These are phyloP conservation scores for Zoysia pacifica DNA, from an alignment of 176 grass and related monocot species.

Conservation along the genomic window DNA sequence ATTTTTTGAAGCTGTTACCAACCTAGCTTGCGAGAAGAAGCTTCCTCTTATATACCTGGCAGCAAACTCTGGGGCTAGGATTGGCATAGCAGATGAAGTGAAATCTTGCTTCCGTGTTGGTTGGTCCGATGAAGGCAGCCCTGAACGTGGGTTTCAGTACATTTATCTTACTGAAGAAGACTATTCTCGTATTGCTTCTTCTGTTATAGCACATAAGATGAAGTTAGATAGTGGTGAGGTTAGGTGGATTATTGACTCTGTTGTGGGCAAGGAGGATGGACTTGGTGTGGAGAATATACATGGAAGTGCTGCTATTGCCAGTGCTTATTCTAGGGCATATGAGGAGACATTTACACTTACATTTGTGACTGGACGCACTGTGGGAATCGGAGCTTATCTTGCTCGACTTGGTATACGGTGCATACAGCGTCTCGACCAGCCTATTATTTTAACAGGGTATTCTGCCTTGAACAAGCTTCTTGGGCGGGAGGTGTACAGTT, in stretches of 20 bases:
- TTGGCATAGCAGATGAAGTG: slow-evolving; percentile 92
- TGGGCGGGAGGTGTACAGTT: slow-evolving; percentile 97
- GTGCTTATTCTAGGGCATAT: slow-evolving; percentile 95
- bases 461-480: slow-evolving; percentile 97
- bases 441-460: slow-evolving; percentile 88
- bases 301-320: slow-evolving; percentile 96
- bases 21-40: slow-evolving; percentile 83
- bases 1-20: slow-evolving; percentile 95
- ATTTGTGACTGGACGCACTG: slow-evolving; percentile 82
- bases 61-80: slow-evolving; percentile 88
- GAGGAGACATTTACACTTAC: slow-evolving; percentile 96
- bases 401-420: slow-evolving; percentile 95
- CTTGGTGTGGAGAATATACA: slow-evolving; percentile 94
- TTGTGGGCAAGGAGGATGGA: slow-evolving; percentile 95
- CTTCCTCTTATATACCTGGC: slow-evolving; percentile 96
- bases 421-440: slow-evolving; percentile 93
- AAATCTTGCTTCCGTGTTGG: slow-evolving; percentile 91
- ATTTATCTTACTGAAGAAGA: slow-evolving; percentile 87
- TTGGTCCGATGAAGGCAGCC: slow-evolving; percentile 73
- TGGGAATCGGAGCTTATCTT: slow-evolving; percentile 97
- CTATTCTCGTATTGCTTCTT: slow-evolving; percentile 65
- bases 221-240: slow-evolving; percentile 78
- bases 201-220: slow-evolving; percentile 84
- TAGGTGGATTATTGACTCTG: slow-evolving; percentile 90
- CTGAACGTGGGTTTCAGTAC: slow-evolving; percentile 87